Evolutionary conservation across 225 moss, liverwort and hornwort genomes (phyloP).

Genomic region (Neckera pumila): DNA sequence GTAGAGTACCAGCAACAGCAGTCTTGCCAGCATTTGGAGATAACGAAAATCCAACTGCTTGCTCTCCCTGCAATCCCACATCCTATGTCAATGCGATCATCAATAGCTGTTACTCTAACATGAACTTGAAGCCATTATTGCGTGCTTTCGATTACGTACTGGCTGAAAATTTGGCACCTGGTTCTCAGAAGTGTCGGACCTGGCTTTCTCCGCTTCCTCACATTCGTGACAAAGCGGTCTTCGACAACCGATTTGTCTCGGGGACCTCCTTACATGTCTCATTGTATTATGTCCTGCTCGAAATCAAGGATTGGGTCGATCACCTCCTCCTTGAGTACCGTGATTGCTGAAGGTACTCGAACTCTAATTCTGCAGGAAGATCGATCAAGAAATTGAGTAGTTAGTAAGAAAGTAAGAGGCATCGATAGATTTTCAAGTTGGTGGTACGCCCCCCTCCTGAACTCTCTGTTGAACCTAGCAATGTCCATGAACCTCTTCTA

Average conservation of each 20-base stretch:
- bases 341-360: neutral
- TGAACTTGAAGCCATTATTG: neutral
- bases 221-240: slow-evolving; percentile 1
- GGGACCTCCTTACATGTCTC: neutral
- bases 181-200: neutral
- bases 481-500: neutral
- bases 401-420: neutral
- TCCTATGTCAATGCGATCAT: neutral
- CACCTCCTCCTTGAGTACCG: neutral
- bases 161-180: neutral
- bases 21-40: neutral
- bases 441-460: neutral
- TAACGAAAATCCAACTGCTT: neutral
- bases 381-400: neutral
- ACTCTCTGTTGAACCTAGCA: neutral
- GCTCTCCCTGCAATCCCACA: slow-evolving; percentile 3
- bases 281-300: neutral
- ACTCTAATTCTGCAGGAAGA: neutral
- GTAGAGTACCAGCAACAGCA: neutral
- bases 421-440: neutral
- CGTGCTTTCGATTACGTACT: neutral
- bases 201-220: slow-evolving; percentile 1
- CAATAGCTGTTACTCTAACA: neutral
- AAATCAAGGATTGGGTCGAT: neutral
- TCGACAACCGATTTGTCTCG: neutral